Conservation (phyloP, 2,329 filamentous ascomycete species). For the Pleoardoris graminearum region DNA sequence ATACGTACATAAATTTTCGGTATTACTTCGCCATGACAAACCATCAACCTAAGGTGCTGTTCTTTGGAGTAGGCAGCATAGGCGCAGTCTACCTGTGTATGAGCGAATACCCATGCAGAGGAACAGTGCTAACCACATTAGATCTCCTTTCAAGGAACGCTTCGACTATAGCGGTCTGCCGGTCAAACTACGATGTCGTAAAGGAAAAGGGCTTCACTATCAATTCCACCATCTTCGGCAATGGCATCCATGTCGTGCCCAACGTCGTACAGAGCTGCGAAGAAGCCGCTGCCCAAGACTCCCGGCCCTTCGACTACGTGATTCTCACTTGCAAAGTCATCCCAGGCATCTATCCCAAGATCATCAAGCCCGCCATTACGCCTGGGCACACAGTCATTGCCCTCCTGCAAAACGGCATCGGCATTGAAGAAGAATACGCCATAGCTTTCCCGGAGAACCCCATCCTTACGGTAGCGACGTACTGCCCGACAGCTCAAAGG, state of each 20-base stretch:
- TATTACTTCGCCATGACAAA: slow-evolving; percentile 13
- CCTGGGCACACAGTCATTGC: slow-evolving; percentile 56
- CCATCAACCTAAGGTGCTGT: slow-evolving; percentile 29
- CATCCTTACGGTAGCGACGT: slow-evolving; percentile 60
- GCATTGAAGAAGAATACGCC: slow-evolving; percentile 60
- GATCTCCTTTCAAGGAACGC: slow-evolving; percentile 46
- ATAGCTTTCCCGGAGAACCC: slow-evolving; percentile 55
- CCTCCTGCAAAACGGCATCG: slow-evolving; percentile 65
- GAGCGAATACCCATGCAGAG: too few relatives aligned
- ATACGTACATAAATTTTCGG: too few relatives aligned
- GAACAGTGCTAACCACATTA: neutral
- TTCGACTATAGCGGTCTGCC: slow-evolving; percentile 50
- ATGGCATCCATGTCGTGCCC: slow-evolving; percentile 41
- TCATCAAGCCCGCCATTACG: slow-evolving; percentile 48
- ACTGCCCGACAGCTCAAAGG: slow-evolving; percentile 57
- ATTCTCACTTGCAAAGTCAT: slow-evolving; percentile 54
- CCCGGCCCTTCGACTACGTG: slow-evolving; percentile 51
- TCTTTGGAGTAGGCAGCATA: slow-evolving; percentile 51
- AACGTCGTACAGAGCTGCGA: slow-evolving; percentile 39
- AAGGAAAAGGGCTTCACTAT: slow-evolving; percentile 49
- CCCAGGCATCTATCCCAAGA: slow-evolving; percentile 41
- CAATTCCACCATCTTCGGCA: slow-evolving; percentile 44
- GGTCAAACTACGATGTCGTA: slow-evolving; percentile 51
- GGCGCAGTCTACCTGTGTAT: slow-evolving; percentile 46
- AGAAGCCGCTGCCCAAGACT: slow-evolving; percentile 37